Percentiles rank a stretch among this genome's conserved stretches.
Conservation (phyloP, 768 basidiomycete genomes). For the Leccinum sublutescens region DNA sequence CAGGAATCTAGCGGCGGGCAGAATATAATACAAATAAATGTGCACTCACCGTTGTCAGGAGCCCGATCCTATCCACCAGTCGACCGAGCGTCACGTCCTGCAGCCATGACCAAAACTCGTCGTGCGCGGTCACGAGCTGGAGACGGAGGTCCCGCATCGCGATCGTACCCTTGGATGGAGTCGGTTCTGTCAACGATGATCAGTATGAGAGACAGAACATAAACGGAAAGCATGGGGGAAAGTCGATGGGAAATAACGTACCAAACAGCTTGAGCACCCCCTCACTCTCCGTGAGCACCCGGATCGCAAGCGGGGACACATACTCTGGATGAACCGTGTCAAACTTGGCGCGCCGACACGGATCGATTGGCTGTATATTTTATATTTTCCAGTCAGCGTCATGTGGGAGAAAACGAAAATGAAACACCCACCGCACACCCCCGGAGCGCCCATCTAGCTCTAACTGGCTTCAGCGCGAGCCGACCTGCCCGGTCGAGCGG, state of each 20-base stretch:
- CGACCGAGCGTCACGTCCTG: conserved; percentile 30
- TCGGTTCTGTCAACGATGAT: conserved; percentile 21
- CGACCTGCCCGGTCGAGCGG: conserved; percentile 24
- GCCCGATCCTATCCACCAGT: conserved; percentile 21
- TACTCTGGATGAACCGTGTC: conserved; percentile 24
- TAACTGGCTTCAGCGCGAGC: conserved; percentile 17
- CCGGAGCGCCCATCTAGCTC: conserved; percentile 23
- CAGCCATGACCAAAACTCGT: conserved; percentile 11
- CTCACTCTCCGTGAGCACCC: conserved; percentile 24
- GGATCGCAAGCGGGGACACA: conserved; percentile 27
- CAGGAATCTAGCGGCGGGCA: too few relatives aligned
- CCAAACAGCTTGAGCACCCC: conserved; percentile 31
- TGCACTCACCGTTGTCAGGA: conserved; percentile 13
- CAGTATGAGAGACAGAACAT: background rate
- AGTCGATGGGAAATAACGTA: conserved; percentile 1
- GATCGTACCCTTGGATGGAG: conserved; percentile 22
- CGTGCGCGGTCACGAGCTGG: conserved; percentile 20
- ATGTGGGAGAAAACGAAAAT: background rate
- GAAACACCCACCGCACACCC: conserved; percentile 23
- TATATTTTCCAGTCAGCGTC: background rate
- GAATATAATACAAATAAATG: background rate
- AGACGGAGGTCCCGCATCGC: conserved; percentile 26
- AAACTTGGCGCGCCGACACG: conserved; percentile 18
- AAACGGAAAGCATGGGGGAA: background rate
- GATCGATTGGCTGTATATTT: conserved; percentile 21